Base-by-base conservation (phyloP, 2,329 filamentous ascomycete species). In the Diaporthe ilicicola region DNA sequence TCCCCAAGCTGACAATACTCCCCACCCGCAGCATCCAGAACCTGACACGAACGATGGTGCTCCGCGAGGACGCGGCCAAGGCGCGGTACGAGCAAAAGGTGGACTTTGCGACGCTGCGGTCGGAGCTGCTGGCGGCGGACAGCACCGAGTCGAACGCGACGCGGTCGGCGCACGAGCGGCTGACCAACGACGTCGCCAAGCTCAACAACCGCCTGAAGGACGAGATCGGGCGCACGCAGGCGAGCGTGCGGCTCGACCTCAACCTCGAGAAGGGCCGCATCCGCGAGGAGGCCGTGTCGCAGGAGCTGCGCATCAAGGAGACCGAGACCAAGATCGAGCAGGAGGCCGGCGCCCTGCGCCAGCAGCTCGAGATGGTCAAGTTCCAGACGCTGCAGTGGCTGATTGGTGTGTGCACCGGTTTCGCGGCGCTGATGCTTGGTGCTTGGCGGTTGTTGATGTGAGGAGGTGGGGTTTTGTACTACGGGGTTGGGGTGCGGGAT, bases 321-420 rank as follows among this genome's bases (percentile, higher is more conserved):
- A 98, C 96, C 15, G 96, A 99, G 85, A 97, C 95, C 70, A 92
- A 97, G 83, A 98, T 99, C 78, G 96, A 99, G 85, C 95, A 98
- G 84, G 96, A 98, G 85, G 94, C 96, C 67, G 95, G 95, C 50
- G 92, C 93, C 39, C 81, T 99, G 79, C 87, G 94, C 75, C 96
- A 98, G 85, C 92, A 97, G 83, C 87, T 99, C 59, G 96, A 99
- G 84, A 93, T 94, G 75, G 96, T 99, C 81, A 99, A 99, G 87
- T 98, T 98, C 83, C 94, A 94, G 79, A 98, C 96, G 44, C 82
- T 99, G 81, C 96, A 99, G 86, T 99, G 96, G 96, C 85, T 99
- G 75, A 98, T 98, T 92, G 95, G 92, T 79, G 94, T 93, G 48
- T 89, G 88, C 77, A 91, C 89, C 0, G 90, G 90, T 79, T 91